A percentile compares a stretch with the other conserved stretches of the same genome.
Conservation (phyloP, 345 rosid genomes). For the Ceriops tagal region DNA sequence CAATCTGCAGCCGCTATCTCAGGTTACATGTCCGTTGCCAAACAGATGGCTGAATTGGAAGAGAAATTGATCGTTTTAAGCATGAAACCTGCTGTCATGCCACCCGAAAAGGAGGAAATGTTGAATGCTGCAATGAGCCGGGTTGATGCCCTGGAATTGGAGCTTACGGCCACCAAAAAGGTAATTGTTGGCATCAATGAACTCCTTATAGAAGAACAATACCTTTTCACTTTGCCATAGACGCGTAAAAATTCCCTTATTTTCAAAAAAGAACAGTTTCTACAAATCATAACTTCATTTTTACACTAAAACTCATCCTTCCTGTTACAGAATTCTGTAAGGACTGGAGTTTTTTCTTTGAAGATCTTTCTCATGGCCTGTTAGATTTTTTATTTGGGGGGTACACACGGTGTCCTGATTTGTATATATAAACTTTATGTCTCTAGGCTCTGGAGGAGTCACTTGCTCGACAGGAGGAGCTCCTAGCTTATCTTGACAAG, state of each 20-base stretch:
- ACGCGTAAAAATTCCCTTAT: no score
- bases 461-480: constrained; percentile 62
- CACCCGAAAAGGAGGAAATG: constrained; percentile 81
- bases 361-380: background rate
- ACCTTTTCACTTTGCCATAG: no score
- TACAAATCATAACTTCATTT: no score
- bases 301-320: no score
- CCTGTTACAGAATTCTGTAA: no score
- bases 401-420: background rate
- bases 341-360: no score
- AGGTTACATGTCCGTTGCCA: constrained; percentile 50
- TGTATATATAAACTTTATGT: background rate
- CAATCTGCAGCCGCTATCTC: constrained; percentile 35
- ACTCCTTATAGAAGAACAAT: background rate
- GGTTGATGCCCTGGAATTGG: constrained; percentile 70
- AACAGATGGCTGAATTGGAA: constrained; percentile 80
- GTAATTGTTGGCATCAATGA: constrained; percentile 26
- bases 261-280: no score
- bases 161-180: constrained; percentile 75
- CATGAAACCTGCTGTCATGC: constrained; percentile 48
- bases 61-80: constrained; percentile 53
- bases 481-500: constrained; percentile 67
- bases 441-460: constrained; percentile 80
- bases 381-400: background rate
- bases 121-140: constrained; percentile 61